Evolutionary conservation across 1,284 basidiomycete species (phyloP).

Genomic region (Pulchroboletus neoregius): DNA sequence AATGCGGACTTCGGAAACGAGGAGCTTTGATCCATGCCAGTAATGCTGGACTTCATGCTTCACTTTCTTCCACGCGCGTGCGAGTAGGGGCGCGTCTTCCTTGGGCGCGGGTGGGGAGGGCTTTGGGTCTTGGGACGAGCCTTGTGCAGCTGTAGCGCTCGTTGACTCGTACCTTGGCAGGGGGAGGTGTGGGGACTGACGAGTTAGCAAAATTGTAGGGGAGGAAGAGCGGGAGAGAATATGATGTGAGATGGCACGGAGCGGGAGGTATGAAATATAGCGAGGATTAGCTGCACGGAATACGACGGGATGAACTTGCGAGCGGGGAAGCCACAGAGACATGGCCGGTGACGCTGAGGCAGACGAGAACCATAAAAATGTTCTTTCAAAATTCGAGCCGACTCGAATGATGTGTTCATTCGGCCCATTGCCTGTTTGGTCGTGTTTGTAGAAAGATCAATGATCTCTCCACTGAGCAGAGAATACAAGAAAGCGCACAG

Average conservation of each 20-base stretch:
- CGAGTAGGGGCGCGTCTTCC: slow-evolving; percentile 52
- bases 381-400: background rate
- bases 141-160: slow-evolving; percentile 8
- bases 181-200: background rate
- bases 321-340: slow-evolving; percentile 63
- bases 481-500: slow-evolving; percentile 65
- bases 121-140: slow-evolving; percentile 39
- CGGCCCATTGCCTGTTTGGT: slow-evolving; percentile 24
- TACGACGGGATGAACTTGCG: slow-evolving; percentile 41
- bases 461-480: slow-evolving; percentile 26
- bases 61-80: slow-evolving; percentile 82
- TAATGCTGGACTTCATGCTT: slow-evolving; percentile 97
- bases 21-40: slow-evolving; percentile 94
- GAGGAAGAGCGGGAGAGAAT: slow-evolving; percentile 21
- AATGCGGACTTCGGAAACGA: slow-evolving; percentile 93
- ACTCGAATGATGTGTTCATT: background rate
- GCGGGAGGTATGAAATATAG: background rate
- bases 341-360: slow-evolving; percentile 31
- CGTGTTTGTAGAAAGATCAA: slow-evolving; percentile 27
- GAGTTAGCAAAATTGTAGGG: slow-evolving; percentile 16
- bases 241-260: slow-evolving; percentile 18
- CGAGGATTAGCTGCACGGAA: slow-evolving; percentile 38
- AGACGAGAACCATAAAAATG: background rate
- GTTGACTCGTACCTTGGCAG: slow-evolving; percentile 20
- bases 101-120: slow-evolving; percentile 48